Evolutionary conservation across 1,284 basidiomycete genomes (phyloP).

Genomic region (Papiliotrema nemorosa): DNA sequence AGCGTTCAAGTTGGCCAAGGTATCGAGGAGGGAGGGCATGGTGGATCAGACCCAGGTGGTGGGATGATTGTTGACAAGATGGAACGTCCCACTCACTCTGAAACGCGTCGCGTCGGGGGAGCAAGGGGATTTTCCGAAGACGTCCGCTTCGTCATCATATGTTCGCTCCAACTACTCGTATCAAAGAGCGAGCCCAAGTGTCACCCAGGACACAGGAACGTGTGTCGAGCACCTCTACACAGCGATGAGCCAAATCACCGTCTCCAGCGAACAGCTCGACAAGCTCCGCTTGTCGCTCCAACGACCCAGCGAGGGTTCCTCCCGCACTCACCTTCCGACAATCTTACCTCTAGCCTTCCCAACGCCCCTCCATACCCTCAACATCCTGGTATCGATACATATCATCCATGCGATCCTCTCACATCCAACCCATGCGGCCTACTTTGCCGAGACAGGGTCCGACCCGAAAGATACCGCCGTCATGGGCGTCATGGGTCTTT

Average conservation of each 20-base stretch:
- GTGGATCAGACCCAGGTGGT: neutral
- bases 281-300: too few relatives aligned
- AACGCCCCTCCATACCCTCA: constrained; percentile 28
- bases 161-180: too few relatives aligned
- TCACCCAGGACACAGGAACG: too few relatives aligned
- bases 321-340: constrained; percentile 25
- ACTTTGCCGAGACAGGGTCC: constrained; percentile 17
- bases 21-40: constrained; percentile 41
- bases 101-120: too few relatives aligned
- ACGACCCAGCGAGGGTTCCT: too few relatives aligned
- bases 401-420: constrained; percentile 16
- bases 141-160: too few relatives aligned
- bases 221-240: too few relatives aligned
- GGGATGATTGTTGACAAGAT: constrained; percentile 12
- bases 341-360: constrained; percentile 34
- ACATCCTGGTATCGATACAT: constrained; percentile 29
- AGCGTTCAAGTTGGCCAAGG: constrained; percentile 30
- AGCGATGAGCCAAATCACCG: too few relatives aligned
- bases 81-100: too few relatives aligned
- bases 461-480: constrained; percentile 21
- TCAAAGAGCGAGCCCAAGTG: too few relatives aligned
- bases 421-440: constrained; percentile 16
- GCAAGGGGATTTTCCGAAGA: too few relatives aligned
- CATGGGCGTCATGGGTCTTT: constrained; percentile 32
- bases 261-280: too few relatives aligned